Percentiles rank a stretch among this genome's conserved stretches.
Evolutionary conservation across 2,329 filamentous ascomycete species (phyloP).

Genomic region (Chalaropsis thielavioides): DNA sequence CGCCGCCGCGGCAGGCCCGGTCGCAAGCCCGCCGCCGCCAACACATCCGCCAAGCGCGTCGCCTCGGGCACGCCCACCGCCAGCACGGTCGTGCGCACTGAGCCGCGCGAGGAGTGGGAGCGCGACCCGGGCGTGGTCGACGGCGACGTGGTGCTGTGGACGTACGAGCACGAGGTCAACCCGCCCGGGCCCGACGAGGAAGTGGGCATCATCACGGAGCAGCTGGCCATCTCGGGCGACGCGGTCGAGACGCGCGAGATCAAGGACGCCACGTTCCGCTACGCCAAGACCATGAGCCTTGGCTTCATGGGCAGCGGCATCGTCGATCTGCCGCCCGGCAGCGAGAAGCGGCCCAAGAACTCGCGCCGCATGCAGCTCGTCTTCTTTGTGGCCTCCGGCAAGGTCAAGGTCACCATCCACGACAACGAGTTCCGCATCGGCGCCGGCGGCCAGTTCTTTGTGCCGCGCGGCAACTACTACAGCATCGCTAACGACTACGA

Average conservation of each 20-base stretch:
- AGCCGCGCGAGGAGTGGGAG: conserved; percentile 57
- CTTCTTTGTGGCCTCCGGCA: conserved; percentile 78
- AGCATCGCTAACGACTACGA: conserved; percentile 71
- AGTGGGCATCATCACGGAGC: conserved; percentile 39
- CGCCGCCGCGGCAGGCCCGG: conserved; percentile 20
- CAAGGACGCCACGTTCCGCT: conserved; percentile 59
- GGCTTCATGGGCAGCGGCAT: conserved; percentile 83
- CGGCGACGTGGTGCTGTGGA: conserved; percentile 51
- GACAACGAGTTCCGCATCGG: conserved; percentile 66
- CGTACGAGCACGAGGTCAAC: conserved; percentile 39
- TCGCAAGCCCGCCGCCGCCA: background rate
- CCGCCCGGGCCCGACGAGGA: conserved; percentile 42
- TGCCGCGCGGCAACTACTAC: conserved; percentile 91
- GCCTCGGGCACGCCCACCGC: conserved; percentile 23
- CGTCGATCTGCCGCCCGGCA: conserved; percentile 71
- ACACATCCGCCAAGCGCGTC: background rate
- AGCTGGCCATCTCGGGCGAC: conserved; percentile 40
- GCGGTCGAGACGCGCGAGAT: conserved; percentile 46
- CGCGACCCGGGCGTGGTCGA: conserved; percentile 46
- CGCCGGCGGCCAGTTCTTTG: conserved; percentile 83
- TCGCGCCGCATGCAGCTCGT: conserved; percentile 92
- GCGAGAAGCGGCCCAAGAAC: conserved; percentile 82
- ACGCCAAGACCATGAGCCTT: conserved; percentile 72
- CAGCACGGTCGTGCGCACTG: conserved; percentile 35
- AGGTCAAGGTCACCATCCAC: conserved; percentile 65